Evolutionary conservation across 2,329 filamentous ascomycete genomes (phyloP), one percentile per base, ranked within the genome.

Genomic region (Amylocarpus encephaloides): DNA sequence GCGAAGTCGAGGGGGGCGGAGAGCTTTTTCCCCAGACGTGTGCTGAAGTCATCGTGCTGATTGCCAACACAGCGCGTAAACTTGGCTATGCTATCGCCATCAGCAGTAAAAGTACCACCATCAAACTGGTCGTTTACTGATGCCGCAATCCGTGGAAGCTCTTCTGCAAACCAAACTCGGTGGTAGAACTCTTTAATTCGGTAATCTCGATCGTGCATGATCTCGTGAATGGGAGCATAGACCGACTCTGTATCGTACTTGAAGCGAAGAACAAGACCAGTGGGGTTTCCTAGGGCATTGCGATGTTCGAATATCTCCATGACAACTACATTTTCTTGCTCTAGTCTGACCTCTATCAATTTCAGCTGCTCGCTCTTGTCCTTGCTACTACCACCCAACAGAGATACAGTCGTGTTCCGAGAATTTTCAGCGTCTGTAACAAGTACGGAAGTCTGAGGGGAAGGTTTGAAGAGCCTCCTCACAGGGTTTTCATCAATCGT

Each of bases 101-200:
- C 95, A 59, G 98, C 91, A 22, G 80, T 88, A 5, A 89, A 81
- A 60, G 84, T 83, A 58, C 93, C 93, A 65, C 93, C 93, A 59
- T 93, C 88, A 65, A 98, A 98, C 60, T 83, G 84, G 65, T 88
- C 86, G 6, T 88, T 91, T 46, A 95, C 87, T 33, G 88, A 77
- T 13, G 86, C 85, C 62, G 95, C 85, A 49, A 96, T 87, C 48
- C 94, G 85, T 44, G 94, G 78, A 39, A 78, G 71, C 64, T 95
- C 91, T 53, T 91, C 79, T 38, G 90, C 93, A 62, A 98, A 98
- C 93, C 93, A 98, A 59, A 94, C 85, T 60, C 85, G 84, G 83
- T 95, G 98, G 78, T 98, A 98, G 69, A 98, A 98, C 70, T 95
- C 88, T 77, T 98, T 98, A 76, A 98, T 97, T 57, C 89, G 87